Percentiles rank a stretch among this genome's conserved stretches.
Evolutionary conservation across 2,329 filamentous ascomycete genomes (phyloP).

Genomic region (Talaromyces sp.): DNA sequence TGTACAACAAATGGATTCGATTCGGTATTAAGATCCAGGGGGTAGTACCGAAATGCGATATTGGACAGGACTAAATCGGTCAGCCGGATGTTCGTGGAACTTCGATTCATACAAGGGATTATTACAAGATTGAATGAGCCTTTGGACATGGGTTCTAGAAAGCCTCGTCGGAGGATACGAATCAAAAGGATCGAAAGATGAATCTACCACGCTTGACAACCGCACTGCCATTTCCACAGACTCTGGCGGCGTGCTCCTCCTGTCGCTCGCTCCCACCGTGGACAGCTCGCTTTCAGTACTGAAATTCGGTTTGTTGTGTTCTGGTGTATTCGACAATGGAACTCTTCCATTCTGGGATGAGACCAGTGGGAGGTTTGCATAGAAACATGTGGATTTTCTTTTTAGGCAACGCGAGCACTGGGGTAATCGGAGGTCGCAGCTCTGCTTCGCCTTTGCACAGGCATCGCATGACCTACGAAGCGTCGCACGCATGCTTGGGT

Average conservation of each 20-base stretch:
- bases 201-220: not conserved
- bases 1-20: slow-evolving; percentile 56
- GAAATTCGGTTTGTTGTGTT: not conserved
- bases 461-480: slow-evolving; percentile 53
- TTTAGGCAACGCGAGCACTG: slow-evolving; percentile 52
- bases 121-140: slow-evolving; percentile 53
- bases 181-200: slow-evolving; percentile 51
- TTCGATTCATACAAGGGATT: not conserved
- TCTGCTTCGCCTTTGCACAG: slow-evolving; percentile 52
- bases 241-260: slow-evolving; percentile 10
- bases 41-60: slow-evolving; percentile 58
- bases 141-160: slow-evolving; percentile 46
- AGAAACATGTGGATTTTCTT: slow-evolving; percentile 44
- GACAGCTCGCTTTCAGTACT: too few species aligned
- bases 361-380: slow-evolving; percentile 50
- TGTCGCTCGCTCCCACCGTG: too few species aligned
- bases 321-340: slow-evolving; percentile 1
- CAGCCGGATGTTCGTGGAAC: slow-evolving; percentile 12
- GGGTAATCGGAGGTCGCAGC: slow-evolving; percentile 52
- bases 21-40: slow-evolving; percentile 46
- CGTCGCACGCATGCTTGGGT: slow-evolving; percentile 47
- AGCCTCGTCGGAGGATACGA: slow-evolving; percentile 52
- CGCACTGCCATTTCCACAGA: slow-evolving; percentile 22
- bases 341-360: slow-evolving; percentile 11
- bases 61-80: slow-evolving; percentile 46